phyloP scores from a whole-genome alignment of 306 rosid genomes.

The Vachellia pachyceras region DNA sequence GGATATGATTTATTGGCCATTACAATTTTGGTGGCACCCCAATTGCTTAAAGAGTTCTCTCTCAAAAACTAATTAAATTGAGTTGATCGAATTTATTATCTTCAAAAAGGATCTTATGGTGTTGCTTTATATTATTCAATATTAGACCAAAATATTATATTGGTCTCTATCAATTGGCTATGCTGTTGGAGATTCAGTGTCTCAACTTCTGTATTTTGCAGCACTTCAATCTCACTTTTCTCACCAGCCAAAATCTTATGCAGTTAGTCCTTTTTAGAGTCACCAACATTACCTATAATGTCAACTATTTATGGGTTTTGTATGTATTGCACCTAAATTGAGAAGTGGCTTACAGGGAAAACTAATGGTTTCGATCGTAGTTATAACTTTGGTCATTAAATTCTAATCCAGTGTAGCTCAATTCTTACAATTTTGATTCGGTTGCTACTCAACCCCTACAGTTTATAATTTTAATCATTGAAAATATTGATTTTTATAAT shows the following conservation, averaged over 20 bases:
- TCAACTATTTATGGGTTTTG: not conserved
- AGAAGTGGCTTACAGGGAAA: too few species aligned
- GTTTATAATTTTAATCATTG: too few species aligned
- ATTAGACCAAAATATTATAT: not conserved
- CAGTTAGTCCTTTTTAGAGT: not conserved
- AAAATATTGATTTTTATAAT: too few species aligned
- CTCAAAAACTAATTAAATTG: not conserved
- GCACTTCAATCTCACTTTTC: not conserved
- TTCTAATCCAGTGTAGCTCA: too few species aligned
- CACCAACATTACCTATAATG: not conserved
- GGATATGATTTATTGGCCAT: constrained; percentile 29
- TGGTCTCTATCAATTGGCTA: not conserved
- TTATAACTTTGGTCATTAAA: too few species aligned
- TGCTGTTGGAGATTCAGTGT: not conserved
- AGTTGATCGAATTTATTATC: not conserved
- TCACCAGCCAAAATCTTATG: not conserved
- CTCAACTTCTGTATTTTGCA: not conserved
- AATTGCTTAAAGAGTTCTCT: not conserved
- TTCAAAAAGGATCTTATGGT: not conserved
- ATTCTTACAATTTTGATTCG: too few species aligned
- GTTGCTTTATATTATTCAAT: not conserved
- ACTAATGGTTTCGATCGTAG: too few species aligned
- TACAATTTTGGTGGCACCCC: constrained; percentile 6
- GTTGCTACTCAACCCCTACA: too few species aligned
- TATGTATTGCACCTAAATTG: not conserved